These are phyloP conservation scores for Sugiyamaella castrensis DNA, from an alignment of 1,139 yeast genomes.

Conservation along the genomic window DNA sequence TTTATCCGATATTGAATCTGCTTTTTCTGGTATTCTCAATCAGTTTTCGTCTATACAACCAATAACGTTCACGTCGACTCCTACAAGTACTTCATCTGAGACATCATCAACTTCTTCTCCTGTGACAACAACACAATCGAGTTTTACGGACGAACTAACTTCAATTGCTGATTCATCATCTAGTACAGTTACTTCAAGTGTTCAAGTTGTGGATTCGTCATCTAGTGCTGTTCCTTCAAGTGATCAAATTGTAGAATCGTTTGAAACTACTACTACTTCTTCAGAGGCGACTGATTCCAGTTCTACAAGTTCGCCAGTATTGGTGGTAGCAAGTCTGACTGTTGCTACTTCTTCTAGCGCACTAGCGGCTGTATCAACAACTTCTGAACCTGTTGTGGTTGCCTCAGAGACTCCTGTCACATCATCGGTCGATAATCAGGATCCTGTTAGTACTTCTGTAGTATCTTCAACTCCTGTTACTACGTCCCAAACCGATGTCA, in stretches of 20 bases:
- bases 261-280: too few species aligned
- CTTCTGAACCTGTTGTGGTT: slow-evolving; percentile 4
- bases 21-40: slow-evolving; percentile 26
- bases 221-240: background rate
- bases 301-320: slow-evolving; percentile 4
- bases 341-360: background rate
- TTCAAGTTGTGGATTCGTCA: background rate
- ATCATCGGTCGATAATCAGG: too few species aligned
- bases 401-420: slow-evolving; percentile 4
- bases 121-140: background rate
- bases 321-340: background rate
- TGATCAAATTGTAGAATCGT: slow-evolving; percentile 1
- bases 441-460: background rate
- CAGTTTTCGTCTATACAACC: slow-evolving; percentile 24
- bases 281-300: background rate
- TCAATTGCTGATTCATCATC: background rate
- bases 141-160: background rate
- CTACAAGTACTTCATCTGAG: slow-evolving; percentile 7
- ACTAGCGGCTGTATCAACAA: background rate
- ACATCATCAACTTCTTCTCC: background rate
- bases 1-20: slow-evolving; percentile 29
- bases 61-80: slow-evolving; percentile 20
- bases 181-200: background rate
- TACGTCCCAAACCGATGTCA: slow-evolving; percentile 6
- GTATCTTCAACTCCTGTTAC: slow-evolving; percentile 7